Percentiles rank a stretch among this genome's conserved stretches.
Evolutionary conservation across 768 basidiomycete genomes (phyloP).

Genomic region (Pisolithus marmoratus): DNA sequence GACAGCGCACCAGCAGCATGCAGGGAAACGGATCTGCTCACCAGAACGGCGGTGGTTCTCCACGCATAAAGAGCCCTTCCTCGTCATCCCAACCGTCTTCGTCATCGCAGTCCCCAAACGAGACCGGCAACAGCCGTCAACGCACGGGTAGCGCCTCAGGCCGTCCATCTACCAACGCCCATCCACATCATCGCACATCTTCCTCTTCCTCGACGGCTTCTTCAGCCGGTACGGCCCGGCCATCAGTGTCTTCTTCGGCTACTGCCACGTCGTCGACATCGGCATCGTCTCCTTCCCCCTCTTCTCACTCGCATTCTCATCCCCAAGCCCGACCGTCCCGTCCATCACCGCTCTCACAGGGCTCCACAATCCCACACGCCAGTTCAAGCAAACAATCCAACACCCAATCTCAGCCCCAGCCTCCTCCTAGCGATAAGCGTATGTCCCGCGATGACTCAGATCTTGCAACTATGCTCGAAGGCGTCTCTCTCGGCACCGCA

Average conservation of each 20-base stretch:
- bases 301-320: slow-evolving; percentile 21
- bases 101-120: neutral
- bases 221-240: slow-evolving; percentile 15
- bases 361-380: slow-evolving; percentile 12
- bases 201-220: slow-evolving; percentile 25
- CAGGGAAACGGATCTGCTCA: slow-evolving; percentile 44
- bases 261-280: slow-evolving; percentile 22
- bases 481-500: slow-evolving; percentile 27
- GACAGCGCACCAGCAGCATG: slow-evolving; percentile 66
- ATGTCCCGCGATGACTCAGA: slow-evolving; percentile 77
- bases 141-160: slow-evolving; percentile 27
- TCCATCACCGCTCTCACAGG: slow-evolving; percentile 31
- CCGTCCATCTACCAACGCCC: slow-evolving; percentile 12
- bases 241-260: slow-evolving; percentile 22
- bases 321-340: slow-evolving; percentile 24
- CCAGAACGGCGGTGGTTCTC: slow-evolving; percentile 20
- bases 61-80: slow-evolving; percentile 33
- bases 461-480: slow-evolving; percentile 47
- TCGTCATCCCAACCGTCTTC: slow-evolving; percentile 16
- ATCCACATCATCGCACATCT: slow-evolving; percentile 26
- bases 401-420: slow-evolving; percentile 31
- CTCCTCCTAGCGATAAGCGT: slow-evolving; percentile 61
- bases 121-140: slow-evolving; percentile 18
- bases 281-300: slow-evolving; percentile 14
- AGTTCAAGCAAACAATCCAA: slow-evolving; percentile 12